phyloP scores from a whole-genome alignment of 2,329 filamentous ascomycete species.

The Fusarium albidum region DNA sequence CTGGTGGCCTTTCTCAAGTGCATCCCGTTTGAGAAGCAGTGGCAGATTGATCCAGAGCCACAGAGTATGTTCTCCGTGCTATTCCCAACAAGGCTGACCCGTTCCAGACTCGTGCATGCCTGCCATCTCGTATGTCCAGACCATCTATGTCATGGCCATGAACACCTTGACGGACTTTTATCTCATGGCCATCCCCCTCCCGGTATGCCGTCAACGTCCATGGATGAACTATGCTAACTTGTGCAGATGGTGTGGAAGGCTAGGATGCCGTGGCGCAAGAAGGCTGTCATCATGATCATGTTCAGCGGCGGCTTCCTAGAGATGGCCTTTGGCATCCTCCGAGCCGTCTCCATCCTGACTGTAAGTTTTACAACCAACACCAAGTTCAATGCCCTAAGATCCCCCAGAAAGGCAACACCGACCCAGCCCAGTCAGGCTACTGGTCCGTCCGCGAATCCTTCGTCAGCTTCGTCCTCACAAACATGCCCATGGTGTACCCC shows the following conservation, averaged over 20 bases:
- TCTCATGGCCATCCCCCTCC: constrained; percentile 13
- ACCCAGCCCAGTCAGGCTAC: constrained; percentile 18
- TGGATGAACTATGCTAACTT: neutral
- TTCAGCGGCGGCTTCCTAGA: constrained; percentile 13
- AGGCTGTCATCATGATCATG: constrained; percentile 10
- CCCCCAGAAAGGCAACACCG: constrained; percentile 17
- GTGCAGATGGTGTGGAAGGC: constrained; percentile 9
- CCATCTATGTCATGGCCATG: constrained; percentile 13
- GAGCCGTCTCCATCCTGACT: constrained; percentile 6
- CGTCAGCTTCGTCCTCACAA: constrained; percentile 20
- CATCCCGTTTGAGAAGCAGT: constrained; percentile 17
- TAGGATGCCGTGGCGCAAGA: constrained; percentile 13
- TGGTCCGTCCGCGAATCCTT: constrained; percentile 23
- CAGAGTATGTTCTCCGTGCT: neutral
- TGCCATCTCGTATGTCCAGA: constrained; percentile 13
- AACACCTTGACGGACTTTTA: constrained; percentile 15
- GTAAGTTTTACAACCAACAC: neutral
- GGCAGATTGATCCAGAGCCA: constrained; percentile 16
- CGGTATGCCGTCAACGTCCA: neutral
- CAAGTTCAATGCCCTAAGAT: neutral
- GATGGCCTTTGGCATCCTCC: constrained; percentile 9
- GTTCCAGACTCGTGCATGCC: constrained; percentile 8
- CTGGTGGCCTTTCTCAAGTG: constrained; percentile 17
- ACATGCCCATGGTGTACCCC: constrained; percentile 20
- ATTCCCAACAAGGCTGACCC: neutral